Base-by-base conservation (phyloP, 2,329 filamentous ascomycete genomes). In the Aspergillus floridensis region DNA sequence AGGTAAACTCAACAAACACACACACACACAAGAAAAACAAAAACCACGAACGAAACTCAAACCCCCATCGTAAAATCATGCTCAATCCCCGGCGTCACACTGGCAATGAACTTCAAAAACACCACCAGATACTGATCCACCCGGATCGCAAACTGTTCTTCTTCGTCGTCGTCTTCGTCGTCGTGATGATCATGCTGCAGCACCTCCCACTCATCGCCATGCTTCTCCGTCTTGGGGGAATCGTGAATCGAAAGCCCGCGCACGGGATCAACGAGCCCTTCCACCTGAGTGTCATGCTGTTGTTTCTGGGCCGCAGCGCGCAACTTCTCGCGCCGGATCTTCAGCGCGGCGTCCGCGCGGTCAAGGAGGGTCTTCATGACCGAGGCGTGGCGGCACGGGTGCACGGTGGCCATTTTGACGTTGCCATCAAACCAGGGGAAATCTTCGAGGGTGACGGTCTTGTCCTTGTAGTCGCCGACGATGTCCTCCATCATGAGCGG, bases 311-410 rank as follows among this genome's bases (percentile, higher is more conserved):
- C 87, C 75, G 73, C 85, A 77, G 84, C 80, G 71, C 85, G 87
- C 60, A 95, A 82, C 81, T 93, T 96, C 69, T 93, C 90, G 49
- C 92, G 84, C 22, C 93, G 88, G 56, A 96, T 85, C 75, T 96
- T 96, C 56, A 98, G 83, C 0, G 93, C 93, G 22, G 92, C 92
- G 73, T 99, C 93, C 50, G 95, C 95, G 38, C 95, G 91, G 76
- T 98, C 95, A 44, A 99, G 88, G 4, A 99, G 86, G 22, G 91
- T 91, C 80, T 98, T 99, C 95, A 99, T 99, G 68, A 99, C 95
- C 29, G 90, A 90, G 10, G 95, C 95, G 74, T 99, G 95, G 74
- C 95, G 96, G 85, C 95, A 99, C 3, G 95, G 95, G 72, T 99
- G 95, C 14, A 99, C 91, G 32, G 90, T 95, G 35, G 93, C 95